Base-by-base conservation (phyloP, 202 grass and related monocot genomes). In the Panicum virgatum region DNA sequence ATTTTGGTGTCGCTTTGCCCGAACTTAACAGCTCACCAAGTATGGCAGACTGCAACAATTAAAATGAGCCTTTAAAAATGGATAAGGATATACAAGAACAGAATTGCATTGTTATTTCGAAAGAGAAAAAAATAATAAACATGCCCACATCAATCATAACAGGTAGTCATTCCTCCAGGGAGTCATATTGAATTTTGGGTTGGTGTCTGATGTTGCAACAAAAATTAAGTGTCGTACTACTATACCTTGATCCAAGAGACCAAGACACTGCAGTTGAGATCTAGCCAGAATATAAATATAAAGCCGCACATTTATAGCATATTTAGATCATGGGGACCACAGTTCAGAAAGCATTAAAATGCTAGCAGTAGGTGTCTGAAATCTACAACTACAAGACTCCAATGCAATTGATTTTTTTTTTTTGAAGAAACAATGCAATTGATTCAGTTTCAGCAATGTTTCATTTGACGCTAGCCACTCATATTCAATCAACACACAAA, bases 31-130 rank as follows among this genome's bases (percentile, higher is more conserved):
- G 29, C 25, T 97, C 94, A 5, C 85, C 84, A 56, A 97, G 62
- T 86, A 93, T 66, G 3, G 94, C 89, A 19, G 91, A 86, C 91
- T 97, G 88, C 69, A 89, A 88, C 30, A 18, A 47, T 84, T 53
- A 69, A 62, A 62, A 25, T 69, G 1, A 47, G 30, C 5, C 25
- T 20, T n/a, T 60, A 47, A 72, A 50, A n/a, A n/a, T n/a, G n/a
- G n/a, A n/a, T n/a, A n/a, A n/a, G n/a, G 20, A 20, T 69, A 78
- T 29, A 65, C 19, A 46, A 18, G 25, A 57, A 57, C 37, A 66
- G 4, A 9, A 50, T 12, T 7, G 39, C 9, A 18, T 7, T 16
- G 3, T 38, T 36, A 29, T 72, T 20, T 51, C 1, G 32, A 1
- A 46, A 42, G 10, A 20, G 1, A 12, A 42, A n/a, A n/a, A 69